Conservation (phyloP, 1,284 basidiomycete species). For the Fomitopsis pinicola region DNA sequence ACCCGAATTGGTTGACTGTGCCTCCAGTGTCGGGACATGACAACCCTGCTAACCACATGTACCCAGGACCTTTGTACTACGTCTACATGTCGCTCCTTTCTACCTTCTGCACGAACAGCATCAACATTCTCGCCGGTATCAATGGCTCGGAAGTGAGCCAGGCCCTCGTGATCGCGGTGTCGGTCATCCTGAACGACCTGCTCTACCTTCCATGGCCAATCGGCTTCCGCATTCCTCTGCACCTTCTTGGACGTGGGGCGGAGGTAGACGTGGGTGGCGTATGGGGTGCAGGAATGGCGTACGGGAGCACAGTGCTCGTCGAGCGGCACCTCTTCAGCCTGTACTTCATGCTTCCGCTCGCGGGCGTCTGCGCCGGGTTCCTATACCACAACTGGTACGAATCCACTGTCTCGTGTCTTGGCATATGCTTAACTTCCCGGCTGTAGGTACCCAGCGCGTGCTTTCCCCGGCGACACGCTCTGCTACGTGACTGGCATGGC, state of each 20-base stretch:
- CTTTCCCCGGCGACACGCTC: conserved; percentile 95
- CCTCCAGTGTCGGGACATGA: conserved; percentile 17
- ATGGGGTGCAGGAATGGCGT: conserved; percentile 79
- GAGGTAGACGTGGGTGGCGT: conserved; percentile 72
- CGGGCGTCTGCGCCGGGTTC: conserved; percentile 87
- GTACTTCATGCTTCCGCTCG: conserved; percentile 94
- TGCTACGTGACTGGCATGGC: conserved; percentile 99
- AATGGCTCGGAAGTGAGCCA: conserved; percentile 96
- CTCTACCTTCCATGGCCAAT: conserved; percentile 86
- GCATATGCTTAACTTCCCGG: background rate
- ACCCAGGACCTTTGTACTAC: conserved; percentile 87
- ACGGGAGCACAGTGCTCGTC: conserved; percentile 84
- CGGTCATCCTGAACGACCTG: conserved; percentile 88
- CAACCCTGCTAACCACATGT: background rate
- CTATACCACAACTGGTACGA: conserved; percentile 91
- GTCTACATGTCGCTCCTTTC: conserved; percentile 95
- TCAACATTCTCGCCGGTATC: conserved; percentile 98
- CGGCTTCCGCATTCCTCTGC: conserved; percentile 64
- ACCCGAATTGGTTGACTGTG: no score
- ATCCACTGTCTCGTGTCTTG: background rate
- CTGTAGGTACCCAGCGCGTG: conserved; percentile 90
- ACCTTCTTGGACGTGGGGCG: conserved; percentile 59
- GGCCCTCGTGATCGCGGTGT: conserved; percentile 88
- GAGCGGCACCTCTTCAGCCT: conserved; percentile 92
- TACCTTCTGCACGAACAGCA: conserved; percentile 96